Base-by-base conservation (phyloP, 2,329 filamentous ascomycete species). In the Scopulariopsis brevicaulis region DNA sequence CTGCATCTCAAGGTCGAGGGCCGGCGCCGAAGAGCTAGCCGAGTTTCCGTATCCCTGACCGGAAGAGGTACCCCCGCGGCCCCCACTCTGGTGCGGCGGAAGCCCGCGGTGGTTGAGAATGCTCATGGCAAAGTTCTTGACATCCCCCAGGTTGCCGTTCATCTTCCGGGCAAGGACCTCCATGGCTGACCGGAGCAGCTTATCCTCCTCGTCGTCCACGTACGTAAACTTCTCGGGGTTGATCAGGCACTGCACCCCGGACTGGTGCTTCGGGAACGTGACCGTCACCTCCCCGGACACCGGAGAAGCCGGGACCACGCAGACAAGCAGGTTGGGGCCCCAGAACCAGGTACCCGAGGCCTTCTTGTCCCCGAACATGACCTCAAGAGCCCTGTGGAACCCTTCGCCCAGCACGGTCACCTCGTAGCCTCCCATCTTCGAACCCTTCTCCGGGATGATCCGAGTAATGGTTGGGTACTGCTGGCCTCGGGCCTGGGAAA, bases 361-460 rank as follows among this genome's bases (percentile, higher is more conserved):
- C 63, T 76, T 78, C 54, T 77, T 73, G 37, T 79, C 74, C 24
- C 92, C 92, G 69, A 96, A 96, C 71, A 91, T 87, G 58, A 96
- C 89, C 61, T 92, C 88, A 61, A 95, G 79, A 1, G 70, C 87
- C 61, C 81, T 86, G 62, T 84, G 86, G 68, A 96, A 96, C 15
- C 86, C 84, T 62, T 85, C 88, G 20, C 92, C 91, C 10, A 96
- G 76, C 58, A 94, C 82, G 0, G 89, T 93, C 3, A 96, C 90
- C 69, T 96, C 91, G 56, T 90, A 91, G 50, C 91, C 91, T 60
- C 91, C 91, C 40, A 83, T 83, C 59, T 85, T 89, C 7, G 91
- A 89, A 0, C 91, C 91, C 69, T 95, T 89, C 34, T 80, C 81
- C 0, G 92, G 91, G 40, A 94, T 89, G 61, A 96, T 79, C 68